phyloP scores from a whole-genome alignment of 371 early-diverging fungal genomes.

The Apophysomyces elegans region DNA sequence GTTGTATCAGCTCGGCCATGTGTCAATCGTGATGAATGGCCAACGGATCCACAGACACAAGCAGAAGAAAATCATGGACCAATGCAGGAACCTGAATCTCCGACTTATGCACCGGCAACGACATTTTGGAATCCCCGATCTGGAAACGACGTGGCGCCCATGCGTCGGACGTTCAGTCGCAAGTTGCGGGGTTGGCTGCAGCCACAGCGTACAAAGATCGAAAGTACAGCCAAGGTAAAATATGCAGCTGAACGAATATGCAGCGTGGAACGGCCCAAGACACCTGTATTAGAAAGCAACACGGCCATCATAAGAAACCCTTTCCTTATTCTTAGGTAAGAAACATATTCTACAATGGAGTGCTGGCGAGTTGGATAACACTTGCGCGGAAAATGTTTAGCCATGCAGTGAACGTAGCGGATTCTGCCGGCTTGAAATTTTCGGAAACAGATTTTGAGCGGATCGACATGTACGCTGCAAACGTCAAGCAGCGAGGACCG shows the following conservation, averaged over 20 bases:
- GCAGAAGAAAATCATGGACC: neutral
- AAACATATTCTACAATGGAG: neutral
- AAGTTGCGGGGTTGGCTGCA: constrained; percentile 38
- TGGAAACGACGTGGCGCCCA: constrained; percentile 24
- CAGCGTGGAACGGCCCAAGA: constrained; percentile 29
- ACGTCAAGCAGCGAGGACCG: constrained; percentile 59
- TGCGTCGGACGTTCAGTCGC: constrained; percentile 34
- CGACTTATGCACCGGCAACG: constrained; percentile 4
- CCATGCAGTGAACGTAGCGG: constrained; percentile 26
- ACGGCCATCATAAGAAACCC: constrained; percentile 25
- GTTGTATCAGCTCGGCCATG: constrained; percentile 19
- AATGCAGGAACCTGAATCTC: neutral
- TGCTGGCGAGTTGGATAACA: neutral
- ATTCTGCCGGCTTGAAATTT: constrained; percentile 18
- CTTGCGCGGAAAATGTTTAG: constrained; percentile 9
- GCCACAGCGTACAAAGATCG: constrained; percentile 35
- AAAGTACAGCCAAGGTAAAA: constrained; percentile 33
- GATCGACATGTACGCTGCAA: constrained; percentile 58
- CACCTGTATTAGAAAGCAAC: constrained; percentile 24
- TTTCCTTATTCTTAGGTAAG: constrained; percentile 38
- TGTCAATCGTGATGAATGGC: neutral
- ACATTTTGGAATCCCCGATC: constrained; percentile 52
- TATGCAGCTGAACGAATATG: constrained; percentile 23
- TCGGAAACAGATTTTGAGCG: constrained; percentile 46
- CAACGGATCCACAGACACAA: constrained; percentile 9